Conservation (phyloP, 345 rosid genomes). For the Conringia planisiliqua region DNA sequence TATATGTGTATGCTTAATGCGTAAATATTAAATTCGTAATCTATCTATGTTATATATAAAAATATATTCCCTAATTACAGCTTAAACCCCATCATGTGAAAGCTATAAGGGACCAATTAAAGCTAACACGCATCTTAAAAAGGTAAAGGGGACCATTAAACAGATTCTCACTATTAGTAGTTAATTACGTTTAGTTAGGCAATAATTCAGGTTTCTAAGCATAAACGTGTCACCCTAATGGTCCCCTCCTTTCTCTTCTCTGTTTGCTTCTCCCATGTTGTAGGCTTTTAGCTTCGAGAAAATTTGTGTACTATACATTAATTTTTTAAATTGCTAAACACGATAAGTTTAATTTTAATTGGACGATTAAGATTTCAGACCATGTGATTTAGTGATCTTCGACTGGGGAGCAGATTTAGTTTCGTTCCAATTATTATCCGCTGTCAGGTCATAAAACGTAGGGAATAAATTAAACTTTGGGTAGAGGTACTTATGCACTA, state of each 20-base stretch:
- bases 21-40: not conserved
- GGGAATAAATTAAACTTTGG: not conserved
- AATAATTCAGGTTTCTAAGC: slow-evolving; percentile 21
- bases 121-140: slow-evolving; percentile 29
- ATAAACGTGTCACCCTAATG: slow-evolving; percentile 28
- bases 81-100: slow-evolving; percentile 24
- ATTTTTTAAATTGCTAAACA: not conserved
- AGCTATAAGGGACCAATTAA: slow-evolving; percentile 25
- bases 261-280: slow-evolving; percentile 30
- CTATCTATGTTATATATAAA: not conserved
- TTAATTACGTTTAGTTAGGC: slow-evolving; percentile 28
- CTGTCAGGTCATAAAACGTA: slow-evolving; percentile 14
- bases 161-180: slow-evolving; percentile 2
- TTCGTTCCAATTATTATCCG: slow-evolving; percentile 20
- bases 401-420: slow-evolving; percentile 29
- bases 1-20: not conserved
- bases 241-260: slow-evolving; percentile 15
- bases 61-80: not conserved
- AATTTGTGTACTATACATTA: slow-evolving; percentile 22
- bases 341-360: slow-evolving; percentile 6
- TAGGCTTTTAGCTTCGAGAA: slow-evolving; percentile 29
- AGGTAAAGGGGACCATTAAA: slow-evolving; percentile 29
- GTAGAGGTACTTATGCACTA: slow-evolving; percentile 6
- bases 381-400: slow-evolving; percentile 33
- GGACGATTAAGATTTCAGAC: slow-evolving; percentile 28